Evolutionary conservation across 1,139 yeast genomes (phyloP).

Genomic region (Blastobotrys elegans): DNA sequence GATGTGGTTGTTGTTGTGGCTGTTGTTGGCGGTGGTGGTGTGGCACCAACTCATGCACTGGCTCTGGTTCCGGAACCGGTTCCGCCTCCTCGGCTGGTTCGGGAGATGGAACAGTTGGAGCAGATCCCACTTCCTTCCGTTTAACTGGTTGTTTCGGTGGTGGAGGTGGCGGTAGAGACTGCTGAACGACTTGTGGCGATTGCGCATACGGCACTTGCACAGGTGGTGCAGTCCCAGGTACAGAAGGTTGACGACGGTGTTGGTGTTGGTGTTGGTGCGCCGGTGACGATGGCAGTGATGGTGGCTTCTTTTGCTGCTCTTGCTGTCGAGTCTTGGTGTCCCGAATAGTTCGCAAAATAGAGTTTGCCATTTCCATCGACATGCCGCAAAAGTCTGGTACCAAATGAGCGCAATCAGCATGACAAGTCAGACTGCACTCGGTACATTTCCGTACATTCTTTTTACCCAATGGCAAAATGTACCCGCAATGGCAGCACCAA

Average conservation of each 20-base stretch:
- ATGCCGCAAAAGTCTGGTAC: constrained; percentile 98
- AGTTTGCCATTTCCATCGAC: constrained; percentile 96
- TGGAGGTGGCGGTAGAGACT: constrained; percentile 20
- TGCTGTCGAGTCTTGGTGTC: constrained; percentile 56
- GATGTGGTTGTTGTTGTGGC: constrained; percentile 13
- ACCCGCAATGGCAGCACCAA: constrained; percentile 99
- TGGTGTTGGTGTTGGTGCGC: constrained; percentile 10
- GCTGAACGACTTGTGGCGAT: constrained; percentile 9
- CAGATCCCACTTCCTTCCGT: constrained; percentile 33
- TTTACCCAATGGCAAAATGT: constrained; percentile 89
- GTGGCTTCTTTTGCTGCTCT: constrained; percentile 11
- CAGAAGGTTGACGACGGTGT: constrained; percentile 15
- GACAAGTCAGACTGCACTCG: constrained; percentile 95
- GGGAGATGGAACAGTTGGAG: constrained; percentile 22
- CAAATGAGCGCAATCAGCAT: constrained; percentile 83
- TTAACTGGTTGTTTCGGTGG: constrained; percentile 30
- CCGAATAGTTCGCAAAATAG: constrained; percentile 77
- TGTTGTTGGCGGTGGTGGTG: constrained; percentile 16
- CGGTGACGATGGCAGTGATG: constrained; percentile 4
- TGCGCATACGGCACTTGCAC: constrained; percentile 10
- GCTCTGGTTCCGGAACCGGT: constrained; percentile 21
- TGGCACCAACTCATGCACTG: constrained; percentile 13
- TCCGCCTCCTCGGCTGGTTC: constrained; percentile 18
- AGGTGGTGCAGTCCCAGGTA: neutral
- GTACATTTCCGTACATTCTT: constrained; percentile 92